Evolutionary conservation across 805 yeast genomes (phyloP).

Genomic region (Saturnispora sekii): DNA sequence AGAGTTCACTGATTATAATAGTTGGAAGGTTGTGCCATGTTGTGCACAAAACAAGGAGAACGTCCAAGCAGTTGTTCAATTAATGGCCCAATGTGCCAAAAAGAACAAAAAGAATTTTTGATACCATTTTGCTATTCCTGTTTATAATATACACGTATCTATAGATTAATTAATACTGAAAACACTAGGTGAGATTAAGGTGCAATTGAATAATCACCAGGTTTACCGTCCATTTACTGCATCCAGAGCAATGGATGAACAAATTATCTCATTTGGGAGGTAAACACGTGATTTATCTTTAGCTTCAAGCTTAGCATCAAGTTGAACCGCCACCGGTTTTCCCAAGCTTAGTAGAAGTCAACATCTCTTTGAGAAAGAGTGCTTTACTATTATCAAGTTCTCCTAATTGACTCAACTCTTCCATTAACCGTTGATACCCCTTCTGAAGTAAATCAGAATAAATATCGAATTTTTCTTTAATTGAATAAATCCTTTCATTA

Average conservation of each 20-base stretch:
- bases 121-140: too few species aligned
- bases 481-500: not conserved
- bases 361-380: not conserved
- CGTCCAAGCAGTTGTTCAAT: constrained; percentile 53
- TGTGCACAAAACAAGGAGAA: constrained; percentile 72
- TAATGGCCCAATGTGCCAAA: constrained; percentile 59
- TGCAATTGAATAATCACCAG: too few species aligned
- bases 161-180: too few species aligned
- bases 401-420: constrained; percentile 3
- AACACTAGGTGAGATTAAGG: too few species aligned
- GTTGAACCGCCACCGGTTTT: too few species aligned
- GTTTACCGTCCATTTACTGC: too few species aligned
- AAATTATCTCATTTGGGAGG: too few species aligned
- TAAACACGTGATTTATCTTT: too few species aligned
- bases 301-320: too few species aligned
- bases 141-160: too few species aligned
- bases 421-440: not conserved
- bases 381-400: constrained; percentile 5
- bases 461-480: not conserved
- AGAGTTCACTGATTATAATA: constrained; percentile 30
- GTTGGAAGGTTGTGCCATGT: constrained; percentile 74
- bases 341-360: not conserved
- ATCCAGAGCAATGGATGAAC: too few species aligned
- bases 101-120: constrained; percentile 12
- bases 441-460: not conserved